phyloP scores from a whole-genome alignment of 176 grass and related monocot species.

The Carex littledalei region DNA sequence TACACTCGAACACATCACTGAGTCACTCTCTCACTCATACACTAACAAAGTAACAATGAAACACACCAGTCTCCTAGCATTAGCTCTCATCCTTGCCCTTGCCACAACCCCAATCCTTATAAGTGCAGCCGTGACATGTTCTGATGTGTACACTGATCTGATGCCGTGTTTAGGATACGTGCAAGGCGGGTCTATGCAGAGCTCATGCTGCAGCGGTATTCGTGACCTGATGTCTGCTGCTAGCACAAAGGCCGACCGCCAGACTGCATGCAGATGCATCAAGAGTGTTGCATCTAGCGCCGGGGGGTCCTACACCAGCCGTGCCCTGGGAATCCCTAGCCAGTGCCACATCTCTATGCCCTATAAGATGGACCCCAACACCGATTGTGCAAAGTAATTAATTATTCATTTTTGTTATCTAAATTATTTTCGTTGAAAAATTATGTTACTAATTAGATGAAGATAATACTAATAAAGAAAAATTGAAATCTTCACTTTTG shows the following conservation, averaged over 20 bases:
- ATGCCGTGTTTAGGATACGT: slow-evolving; percentile 54
- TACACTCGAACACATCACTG: background rate
- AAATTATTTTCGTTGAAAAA: background rate
- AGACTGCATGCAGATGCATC: slow-evolving; percentile 46
- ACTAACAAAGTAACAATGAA: slow-evolving; percentile 16
- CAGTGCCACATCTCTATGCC: slow-evolving; percentile 35
- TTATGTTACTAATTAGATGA: background rate
- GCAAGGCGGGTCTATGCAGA: slow-evolving; percentile 33
- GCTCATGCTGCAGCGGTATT: slow-evolving; percentile 40
- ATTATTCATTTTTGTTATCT: background rate
- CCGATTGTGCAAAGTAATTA: slow-evolving; percentile 38
- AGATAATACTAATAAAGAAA: background rate
- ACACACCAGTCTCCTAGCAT: background rate
- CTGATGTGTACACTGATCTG: slow-evolving; percentile 44
- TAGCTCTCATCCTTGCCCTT: background rate
- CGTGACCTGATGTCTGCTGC: slow-evolving; percentile 19
- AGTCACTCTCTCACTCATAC: background rate
- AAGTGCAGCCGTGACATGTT: slow-evolving; percentile 28
- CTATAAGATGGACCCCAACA: slow-evolving; percentile 38
- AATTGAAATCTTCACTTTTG: background rate
- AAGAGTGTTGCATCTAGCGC: slow-evolving; percentile 29
- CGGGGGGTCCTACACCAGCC: slow-evolving; percentile 22
- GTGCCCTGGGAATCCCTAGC: slow-evolving; percentile 38
- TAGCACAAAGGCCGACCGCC: slow-evolving; percentile 21
- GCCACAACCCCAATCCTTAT: background rate